Conservation (phyloP, 192 early-diverging fungal species). For the Phycomyces nitens region DNA sequence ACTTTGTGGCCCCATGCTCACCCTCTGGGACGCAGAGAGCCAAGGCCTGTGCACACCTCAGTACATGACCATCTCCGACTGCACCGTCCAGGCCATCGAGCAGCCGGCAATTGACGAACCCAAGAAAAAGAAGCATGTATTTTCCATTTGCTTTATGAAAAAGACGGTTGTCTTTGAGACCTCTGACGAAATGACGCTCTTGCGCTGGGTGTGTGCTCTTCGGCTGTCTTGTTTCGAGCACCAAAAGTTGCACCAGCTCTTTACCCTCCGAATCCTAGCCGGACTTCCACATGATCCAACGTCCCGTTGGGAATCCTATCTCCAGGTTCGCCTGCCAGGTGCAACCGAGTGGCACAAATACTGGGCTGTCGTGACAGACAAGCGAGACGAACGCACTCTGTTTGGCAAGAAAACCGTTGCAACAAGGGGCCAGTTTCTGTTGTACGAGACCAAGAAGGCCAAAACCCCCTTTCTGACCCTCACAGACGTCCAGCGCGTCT, state of each 20-base stretch:
- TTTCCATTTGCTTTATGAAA: slow-evolving; percentile 41
- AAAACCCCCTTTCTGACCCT: slow-evolving; percentile 47
- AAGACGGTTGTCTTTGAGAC: slow-evolving; percentile 10
- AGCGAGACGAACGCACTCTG: slow-evolving; percentile 43
- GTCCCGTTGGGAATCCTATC: slow-evolving; percentile 38
- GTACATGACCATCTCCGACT: slow-evolving; percentile 54
- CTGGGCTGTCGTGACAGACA: slow-evolving; percentile 49
- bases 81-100: slow-evolving; percentile 47
- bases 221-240: slow-evolving; percentile 73
- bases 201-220: slow-evolving; percentile 64
- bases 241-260: slow-evolving; percentile 70
- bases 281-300: slow-evolving; percentile 20
- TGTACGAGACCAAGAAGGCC: slow-evolving; percentile 49
- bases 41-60: slow-evolving; percentile 55
- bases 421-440: slow-evolving; percentile 41
- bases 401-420: slow-evolving; percentile 29
- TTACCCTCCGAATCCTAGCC: slow-evolving; percentile 53
- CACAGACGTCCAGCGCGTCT: slow-evolving; percentile 48
- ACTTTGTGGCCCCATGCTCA: slow-evolving; percentile 62
- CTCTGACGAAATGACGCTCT: slow-evolving; percentile 15
- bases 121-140: slow-evolving; percentile 64
- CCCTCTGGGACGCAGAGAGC: slow-evolving; percentile 58
- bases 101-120: slow-evolving; percentile 46
- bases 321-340: slow-evolving; percentile 49
- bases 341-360: slow-evolving; percentile 43